A percentile compares a stretch with the other conserved stretches of the same genome.
Evolutionary conservation across 1,284 basidiomycete genomes (phyloP).

Genomic region (Rhodofomes roseus): DNA sequence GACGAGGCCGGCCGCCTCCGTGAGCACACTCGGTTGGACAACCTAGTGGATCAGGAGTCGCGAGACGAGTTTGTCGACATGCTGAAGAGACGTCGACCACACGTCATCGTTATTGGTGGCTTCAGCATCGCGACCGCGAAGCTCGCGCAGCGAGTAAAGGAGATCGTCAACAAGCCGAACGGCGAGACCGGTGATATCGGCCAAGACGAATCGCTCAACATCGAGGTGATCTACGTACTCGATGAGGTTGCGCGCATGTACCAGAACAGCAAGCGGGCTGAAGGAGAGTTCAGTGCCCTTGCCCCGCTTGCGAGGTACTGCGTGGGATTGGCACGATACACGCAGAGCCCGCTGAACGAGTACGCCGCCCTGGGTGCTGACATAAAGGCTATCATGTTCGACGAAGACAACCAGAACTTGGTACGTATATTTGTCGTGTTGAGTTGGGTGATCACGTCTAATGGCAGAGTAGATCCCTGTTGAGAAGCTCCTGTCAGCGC

Average conservation of each 20-base stretch:
- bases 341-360: constrained; percentile 93
- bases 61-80: constrained; percentile 79
- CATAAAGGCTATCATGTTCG: constrained; percentile 77
- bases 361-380: constrained; percentile 85
- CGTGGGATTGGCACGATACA: constrained; percentile 89
- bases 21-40: constrained; percentile 87
- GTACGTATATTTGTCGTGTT: constrained; percentile 41
- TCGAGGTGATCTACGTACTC: constrained; percentile 80
- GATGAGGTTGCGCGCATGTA: constrained; percentile 96
- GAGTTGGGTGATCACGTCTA: constrained; percentile 8
- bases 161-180: constrained; percentile 24
- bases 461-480: constrained; percentile 59
- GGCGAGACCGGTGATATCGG: constrained; percentile 19
- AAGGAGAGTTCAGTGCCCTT: constrained; percentile 82
- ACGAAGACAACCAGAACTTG: constrained; percentile 85
- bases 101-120: constrained; percentile 88
- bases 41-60: constrained; percentile 68
- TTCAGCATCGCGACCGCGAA: constrained; percentile 81
- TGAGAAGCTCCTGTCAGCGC: constrained; percentile 79
- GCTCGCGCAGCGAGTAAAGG: constrained; percentile 64
- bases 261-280: constrained; percentile 86
- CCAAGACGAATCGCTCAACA: constrained; percentile 46
- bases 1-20: constrained; percentile 88
- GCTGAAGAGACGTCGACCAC: constrained; percentile 78
- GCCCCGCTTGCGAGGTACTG: constrained; percentile 89